Evolutionary conservation across 2,329 filamentous ascomycete species (phyloP), one percentile per base, ranked within the genome.

Genomic region (Tympanopsis confertula): DNA sequence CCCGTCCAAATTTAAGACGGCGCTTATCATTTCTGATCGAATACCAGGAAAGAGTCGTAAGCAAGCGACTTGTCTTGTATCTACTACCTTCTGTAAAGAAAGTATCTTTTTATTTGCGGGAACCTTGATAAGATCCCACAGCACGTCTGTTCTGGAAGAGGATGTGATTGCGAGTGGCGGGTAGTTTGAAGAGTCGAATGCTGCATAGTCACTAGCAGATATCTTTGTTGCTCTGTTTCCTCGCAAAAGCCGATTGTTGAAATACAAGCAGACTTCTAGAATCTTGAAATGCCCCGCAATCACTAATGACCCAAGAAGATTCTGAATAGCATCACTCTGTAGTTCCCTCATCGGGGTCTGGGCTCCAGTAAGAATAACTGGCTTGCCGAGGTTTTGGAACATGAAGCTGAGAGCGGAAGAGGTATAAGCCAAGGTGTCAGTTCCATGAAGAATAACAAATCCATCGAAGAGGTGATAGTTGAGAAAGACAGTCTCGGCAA

Each of bases 261-360:
- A 85, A 58, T 82, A 85, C 28, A 85, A 63, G 50, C 78, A 82
- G 18, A 85, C 80, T 58, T 85, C 80, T 0, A 80, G 79, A 38
- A 85, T 80, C 68, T 79, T 78, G 50, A 84, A 83, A 46, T 83
- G 79, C 7, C 78, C 78, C 13, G 80, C 80, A 39, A 85, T 74
- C 41, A 84, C 77, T 41, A 85, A 58, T 7, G 78, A 78, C 13
- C 77, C 78, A 5, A 85, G 69, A 5, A 85, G 65, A 42, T 85
- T 85, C 50, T 83, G 78, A 5, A 78, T 74, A 5, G 79, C 80
- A 53, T 85, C 80, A 38, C 75, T 82, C 52, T 84, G 78, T 12
- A 83, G 63, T 48, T 81, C 73, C 45, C 80, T 69, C 66, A 85
- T 84, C 0, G 79, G 78, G 10, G 79, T 72, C 52, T 75, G 70